Evolutionary conservation across 345 rosid genomes (phyloP), one percentile per base, ranked within the genome.

Genomic region (Nephelium lappaceum): DNA sequence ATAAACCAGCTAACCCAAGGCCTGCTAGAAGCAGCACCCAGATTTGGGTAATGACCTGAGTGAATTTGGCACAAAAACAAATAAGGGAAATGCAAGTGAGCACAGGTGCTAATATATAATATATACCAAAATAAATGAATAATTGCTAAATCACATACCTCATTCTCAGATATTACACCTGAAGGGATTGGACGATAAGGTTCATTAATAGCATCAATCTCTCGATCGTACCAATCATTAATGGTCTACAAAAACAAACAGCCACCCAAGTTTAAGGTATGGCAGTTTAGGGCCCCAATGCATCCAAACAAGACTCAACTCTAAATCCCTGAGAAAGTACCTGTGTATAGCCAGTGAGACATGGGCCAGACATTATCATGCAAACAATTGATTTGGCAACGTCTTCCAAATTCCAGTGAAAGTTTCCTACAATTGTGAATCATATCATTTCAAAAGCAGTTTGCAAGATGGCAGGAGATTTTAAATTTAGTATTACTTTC

Each of bases 121-220:
- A 10, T 24, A 18, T 0, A 36, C 8, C 5, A 11, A 69, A 5
- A n/a, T 5, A 42, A 38, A 53, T 4, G 69, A 39, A 9, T 11
- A 8, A 31, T 69, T 11, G 58, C 24, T 71, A 71, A 2, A 36
- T 21, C 74, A 71, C 85, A 14, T 69, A 92, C 98, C 98, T 94
- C 99, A 75, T 84, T 87, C 89, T 94, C 97, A 68, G 97, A 89
- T 77, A 96, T 93, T 63, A 91, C 98, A 51, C 98, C 98, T 2
- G 98, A 96, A 73, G 98, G 98, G 74, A 96, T 96, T 9, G 98
- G 99, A 66, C 98, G 98, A 81, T 96, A 96, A 66, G 99, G 98
- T 83, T 96, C 99, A 73, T 96, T 96, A 63, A 94, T 96, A 11
- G 99, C 98, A 78, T 96, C 99, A 31, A 96, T 94, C 67, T 96